A percentile compares a stretch with the other conserved stretches of the same genome.
These are phyloP conservation scores for Blastobotrys raffinosifermentans DNA, from an alignment of 1,139 yeast genomes.

Conservation along the genomic window DNA sequence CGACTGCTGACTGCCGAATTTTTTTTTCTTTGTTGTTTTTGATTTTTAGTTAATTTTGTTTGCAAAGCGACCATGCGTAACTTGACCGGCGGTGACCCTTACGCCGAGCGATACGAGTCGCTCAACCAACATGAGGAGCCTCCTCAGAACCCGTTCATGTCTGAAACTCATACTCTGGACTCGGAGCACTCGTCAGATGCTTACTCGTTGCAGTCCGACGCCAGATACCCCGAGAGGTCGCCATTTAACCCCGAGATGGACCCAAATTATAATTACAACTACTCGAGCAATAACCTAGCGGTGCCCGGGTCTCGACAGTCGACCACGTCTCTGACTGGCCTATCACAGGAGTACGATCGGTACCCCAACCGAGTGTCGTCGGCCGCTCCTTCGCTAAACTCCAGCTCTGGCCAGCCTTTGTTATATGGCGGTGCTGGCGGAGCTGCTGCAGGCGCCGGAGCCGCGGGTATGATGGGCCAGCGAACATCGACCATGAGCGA, in stretches of 20 bases:
- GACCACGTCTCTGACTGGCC: slow-evolving; percentile 21
- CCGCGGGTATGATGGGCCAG: slow-evolving; percentile 8
- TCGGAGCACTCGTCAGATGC: slow-evolving; percentile 19
- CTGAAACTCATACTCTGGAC: slow-evolving; percentile 23
- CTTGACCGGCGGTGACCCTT: slow-evolving; percentile 22
- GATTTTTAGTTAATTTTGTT: background rate
- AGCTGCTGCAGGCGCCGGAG: slow-evolving; percentile 8
- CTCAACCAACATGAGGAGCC: slow-evolving; percentile 21
- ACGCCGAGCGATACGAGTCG: slow-evolving; percentile 18
- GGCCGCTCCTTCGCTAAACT: slow-evolving; percentile 25
- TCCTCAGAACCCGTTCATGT: slow-evolving; percentile 25
- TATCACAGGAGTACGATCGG: slow-evolving; percentile 33
- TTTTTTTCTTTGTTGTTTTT: slow-evolving; percentile 4
- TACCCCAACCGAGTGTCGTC: slow-evolving; percentile 34
- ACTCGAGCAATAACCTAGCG: slow-evolving; percentile 6
- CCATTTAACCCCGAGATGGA: slow-evolving; percentile 12
- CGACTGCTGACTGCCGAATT: background rate
- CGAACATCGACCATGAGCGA: slow-evolving; percentile 26
- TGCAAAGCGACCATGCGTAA: slow-evolving; percentile 17
- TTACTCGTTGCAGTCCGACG: slow-evolving; percentile 9
- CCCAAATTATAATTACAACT: slow-evolving; percentile 4
- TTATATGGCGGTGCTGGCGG: slow-evolving; percentile 12
- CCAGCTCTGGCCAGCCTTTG: slow-evolving; percentile 23
- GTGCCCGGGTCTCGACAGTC: slow-evolving; percentile 20
- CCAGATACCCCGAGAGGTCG: slow-evolving; percentile 6